Percentiles rank a stretch among this genome's conserved stretches.
These are phyloP conservation scores for Trichoderma polysporum DNA, from an alignment of 2,329 filamentous ascomycete genomes.

Conservation along the genomic window DNA sequence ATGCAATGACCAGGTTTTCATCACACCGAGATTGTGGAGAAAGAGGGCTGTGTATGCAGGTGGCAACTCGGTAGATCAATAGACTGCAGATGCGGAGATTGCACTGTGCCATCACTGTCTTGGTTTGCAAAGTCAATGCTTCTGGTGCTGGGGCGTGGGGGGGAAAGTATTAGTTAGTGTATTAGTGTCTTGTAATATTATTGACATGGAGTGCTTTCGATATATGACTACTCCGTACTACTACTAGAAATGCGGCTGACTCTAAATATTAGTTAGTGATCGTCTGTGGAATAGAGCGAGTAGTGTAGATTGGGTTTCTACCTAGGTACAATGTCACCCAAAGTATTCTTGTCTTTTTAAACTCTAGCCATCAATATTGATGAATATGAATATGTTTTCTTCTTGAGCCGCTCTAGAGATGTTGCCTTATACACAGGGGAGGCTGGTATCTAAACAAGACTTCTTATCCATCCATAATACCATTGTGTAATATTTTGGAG, in stretches of 20 bases:
- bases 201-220: neutral
- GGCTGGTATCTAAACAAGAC: too few species aligned
- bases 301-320: neutral
- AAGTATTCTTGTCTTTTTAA: neutral
- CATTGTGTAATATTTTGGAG: too few species aligned
- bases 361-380: too few species aligned
- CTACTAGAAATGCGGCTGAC: neutral
- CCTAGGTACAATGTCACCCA: neutral
- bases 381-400: too few species aligned
- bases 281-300: neutral
- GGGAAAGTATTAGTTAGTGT: neutral
- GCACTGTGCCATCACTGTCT: neutral
- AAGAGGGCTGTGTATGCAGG: neutral
- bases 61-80: neutral
- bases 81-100: neutral
- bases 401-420: too few species aligned
- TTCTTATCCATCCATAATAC: too few species aligned
- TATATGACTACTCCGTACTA: too few species aligned
- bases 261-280: neutral
- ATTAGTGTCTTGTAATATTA: neutral
- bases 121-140: neutral
- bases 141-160: neutral
- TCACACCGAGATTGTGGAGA: slow-evolving; percentile 5
- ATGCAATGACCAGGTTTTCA: neutral
- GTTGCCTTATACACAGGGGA: too few species aligned